phyloP scores from a whole-genome alignment of 208 protist genomes.

The Novymonas esmeraldas region DNA sequence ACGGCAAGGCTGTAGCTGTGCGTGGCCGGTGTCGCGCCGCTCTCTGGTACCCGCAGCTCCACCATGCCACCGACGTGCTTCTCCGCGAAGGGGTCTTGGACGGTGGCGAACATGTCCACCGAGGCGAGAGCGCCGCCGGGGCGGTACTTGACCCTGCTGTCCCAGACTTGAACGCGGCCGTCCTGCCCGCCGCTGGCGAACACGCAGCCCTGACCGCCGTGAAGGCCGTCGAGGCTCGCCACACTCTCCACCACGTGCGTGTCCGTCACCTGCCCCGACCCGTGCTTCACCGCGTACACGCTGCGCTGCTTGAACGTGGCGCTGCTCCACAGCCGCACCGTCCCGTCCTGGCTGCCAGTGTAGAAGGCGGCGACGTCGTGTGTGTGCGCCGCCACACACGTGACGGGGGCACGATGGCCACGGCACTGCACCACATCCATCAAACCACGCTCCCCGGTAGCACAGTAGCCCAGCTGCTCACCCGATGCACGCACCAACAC shows the following conservation, averaged over 20 bases:
- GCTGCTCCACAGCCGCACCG: slow-evolving; percentile 67
- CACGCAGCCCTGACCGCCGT: slow-evolving; percentile 33
- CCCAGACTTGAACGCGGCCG: slow-evolving; percentile 78
- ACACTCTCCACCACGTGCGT: slow-evolving; percentile 73
- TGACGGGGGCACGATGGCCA: slow-evolving; percentile 74
- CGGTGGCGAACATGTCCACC: slow-evolving; percentile 46
- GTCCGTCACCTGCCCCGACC: slow-evolving; percentile 72
- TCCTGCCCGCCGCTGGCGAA: slow-evolving; percentile 76
- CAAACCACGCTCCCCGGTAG: slow-evolving; percentile 74
- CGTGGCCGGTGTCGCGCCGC: background rate
- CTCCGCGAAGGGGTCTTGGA: slow-evolving; percentile 28
- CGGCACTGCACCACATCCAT: slow-evolving; percentile 76
- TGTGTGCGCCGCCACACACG: slow-evolving; percentile 48
- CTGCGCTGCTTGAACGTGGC: slow-evolving; percentile 46
- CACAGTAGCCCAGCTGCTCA: slow-evolving; percentile 70
- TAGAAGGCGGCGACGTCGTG: slow-evolving; percentile 45
- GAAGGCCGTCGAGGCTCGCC: slow-evolving; percentile 19
- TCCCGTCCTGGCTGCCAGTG: slow-evolving; percentile 72
- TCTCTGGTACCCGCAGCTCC: slow-evolving; percentile 35
- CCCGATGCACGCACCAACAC: slow-evolving; percentile 57
- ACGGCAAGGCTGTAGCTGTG: slow-evolving; percentile 45
- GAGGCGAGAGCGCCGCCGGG: slow-evolving; percentile 50
- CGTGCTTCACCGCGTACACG: slow-evolving; percentile 75
- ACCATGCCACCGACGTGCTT: slow-evolving; percentile 72
- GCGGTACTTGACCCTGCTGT: slow-evolving; percentile 68